Evolutionary conservation across 768 basidiomycete genomes (phyloP), one percentile per base, ranked within the genome.

Genomic region (Flagelloscypha sp.): DNA sequence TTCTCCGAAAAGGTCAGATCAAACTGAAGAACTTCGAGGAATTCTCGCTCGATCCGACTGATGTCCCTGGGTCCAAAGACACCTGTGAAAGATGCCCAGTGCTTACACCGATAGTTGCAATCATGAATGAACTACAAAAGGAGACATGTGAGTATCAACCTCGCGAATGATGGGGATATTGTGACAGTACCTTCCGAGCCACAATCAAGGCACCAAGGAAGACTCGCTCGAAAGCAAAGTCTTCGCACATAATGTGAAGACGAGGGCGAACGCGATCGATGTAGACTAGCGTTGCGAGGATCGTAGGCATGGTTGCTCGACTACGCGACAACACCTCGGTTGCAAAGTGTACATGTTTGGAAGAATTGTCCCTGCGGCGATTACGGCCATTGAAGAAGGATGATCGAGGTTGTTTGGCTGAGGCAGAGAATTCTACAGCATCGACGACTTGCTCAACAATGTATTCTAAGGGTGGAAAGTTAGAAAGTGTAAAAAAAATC

Each of bases 151-250:
- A 37, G 18, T 17, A 31, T 46, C 25, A 38, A 20, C 22, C 17
- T 23, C 24, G 24, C 32, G 34, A 16, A 31, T 27, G 37, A 18
- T 37, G 45, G 37, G 45, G n/a, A n/a, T n/a, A n/a, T n/a, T n/a
- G n/a, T n/a, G 30, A 34, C 37, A 13, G 27, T 53, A 84, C 81
- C 69, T 92, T 93, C 61, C 80, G 80, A 6, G 89, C 88, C 30
- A 75, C 66, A 57, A 93, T 90, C 44, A 92, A 58, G n/a, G 87
- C 79, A 33, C 89, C 89, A 27, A 93, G 73, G 61, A 93, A 92
- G 20, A 93, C 88, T 27, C 89, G 78, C 58, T 92, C 87, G 32
- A 84, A 68, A 10, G 88, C 89, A 84, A 84, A 86, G 49, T 84
- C 77, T 52, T 85, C 82, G 41, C 84, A 63, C 7, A 80, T 81